Conservation (phyloP, 495 filamentous ascomycete species). For the Trichoderma orchidacearum region DNA sequence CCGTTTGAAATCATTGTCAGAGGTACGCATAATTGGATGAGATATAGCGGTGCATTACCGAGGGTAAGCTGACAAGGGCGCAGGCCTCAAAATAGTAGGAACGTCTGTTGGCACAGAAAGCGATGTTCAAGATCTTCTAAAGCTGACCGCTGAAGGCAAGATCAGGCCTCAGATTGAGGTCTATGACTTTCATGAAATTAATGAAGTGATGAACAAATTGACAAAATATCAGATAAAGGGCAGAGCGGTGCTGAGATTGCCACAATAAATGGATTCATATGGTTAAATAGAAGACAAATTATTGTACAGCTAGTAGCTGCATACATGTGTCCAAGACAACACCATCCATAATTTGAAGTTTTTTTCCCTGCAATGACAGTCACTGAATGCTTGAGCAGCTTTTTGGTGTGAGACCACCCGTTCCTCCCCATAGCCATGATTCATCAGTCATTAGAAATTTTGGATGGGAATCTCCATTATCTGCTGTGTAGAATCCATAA, state of each 20-base stretch:
- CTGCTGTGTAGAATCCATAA: not conserved
- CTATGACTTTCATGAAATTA: not conserved
- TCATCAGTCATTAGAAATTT: not conserved
- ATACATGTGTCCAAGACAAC: no score
- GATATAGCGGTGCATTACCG: not conserved
- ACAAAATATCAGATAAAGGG: not conserved
- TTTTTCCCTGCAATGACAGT: no score
- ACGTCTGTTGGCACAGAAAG: not conserved
- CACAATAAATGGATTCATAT: not conserved
- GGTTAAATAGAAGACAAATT: no score
- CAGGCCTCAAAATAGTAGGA: not conserved
- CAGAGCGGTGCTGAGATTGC: not conserved
- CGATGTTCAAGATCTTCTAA: not conserved
- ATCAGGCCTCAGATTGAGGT: not conserved
- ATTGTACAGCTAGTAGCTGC: no score
- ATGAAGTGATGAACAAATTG: not conserved
- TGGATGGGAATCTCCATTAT: not conserved
- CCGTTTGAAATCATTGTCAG: not conserved
- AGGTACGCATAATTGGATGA: not conserved
- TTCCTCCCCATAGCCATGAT: not conserved
- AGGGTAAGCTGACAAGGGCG: not conserved
- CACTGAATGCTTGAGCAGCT: no score
- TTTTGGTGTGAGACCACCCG: not conserved
- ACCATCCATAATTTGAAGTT: no score
- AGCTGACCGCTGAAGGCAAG: not conserved